Evolutionary conservation across 352 stramenopile species (phyloP), one percentile per base, ranked within the genome.

Genomic region (Phytophthora rubi): DNA sequence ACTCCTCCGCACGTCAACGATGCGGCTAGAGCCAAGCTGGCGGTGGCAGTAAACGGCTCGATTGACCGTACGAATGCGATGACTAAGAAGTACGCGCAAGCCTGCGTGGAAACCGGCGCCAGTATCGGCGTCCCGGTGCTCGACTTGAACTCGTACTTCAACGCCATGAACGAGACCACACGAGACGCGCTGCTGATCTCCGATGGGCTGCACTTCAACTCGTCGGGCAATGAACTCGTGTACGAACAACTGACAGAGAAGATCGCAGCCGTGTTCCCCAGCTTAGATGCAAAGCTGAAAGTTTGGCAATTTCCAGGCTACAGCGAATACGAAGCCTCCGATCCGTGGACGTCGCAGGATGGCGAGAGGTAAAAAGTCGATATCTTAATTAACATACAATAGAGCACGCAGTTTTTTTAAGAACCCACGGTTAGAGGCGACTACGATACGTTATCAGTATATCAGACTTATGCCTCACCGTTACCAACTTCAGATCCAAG

Each of bases 171-270:
- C 6, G 60, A 68, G 49, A 42, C 61, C n/a, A 56, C 67, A n/a
- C 73, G 80, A 55, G 75, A 73, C 59, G 45, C 61, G 23, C 65
- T 67, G n/a, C 33, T 73, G 53, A 70, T 86, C 8, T 62, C 55
- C 15, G 80, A 89, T 58, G 81, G 80, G 0, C 60, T 88, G 21
- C 81, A 91, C 54, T 82, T 91, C 12, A 85, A 58, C 33, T n/a
- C 55, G 23, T 67, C 71, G 28, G 81, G 81, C 26, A 86, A 91
- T 57, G 51, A 64, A 10, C 26, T 85, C 28, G 62, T 88, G 47
- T 65, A 83, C 30, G 16, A 77, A 44, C 67, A 79, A 16, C 48
- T 88, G 23, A 37, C 51, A 32, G 39, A 53, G 0, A 76, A 75
- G 55, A 83, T 88, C 51, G 58, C 16, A 6, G 35, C 18, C 28